Percentiles rank a stretch among this genome's conserved stretches.
Conservation (phyloP, 1,139 yeast genomes). For the Kluyveromyces sp. region DNA sequence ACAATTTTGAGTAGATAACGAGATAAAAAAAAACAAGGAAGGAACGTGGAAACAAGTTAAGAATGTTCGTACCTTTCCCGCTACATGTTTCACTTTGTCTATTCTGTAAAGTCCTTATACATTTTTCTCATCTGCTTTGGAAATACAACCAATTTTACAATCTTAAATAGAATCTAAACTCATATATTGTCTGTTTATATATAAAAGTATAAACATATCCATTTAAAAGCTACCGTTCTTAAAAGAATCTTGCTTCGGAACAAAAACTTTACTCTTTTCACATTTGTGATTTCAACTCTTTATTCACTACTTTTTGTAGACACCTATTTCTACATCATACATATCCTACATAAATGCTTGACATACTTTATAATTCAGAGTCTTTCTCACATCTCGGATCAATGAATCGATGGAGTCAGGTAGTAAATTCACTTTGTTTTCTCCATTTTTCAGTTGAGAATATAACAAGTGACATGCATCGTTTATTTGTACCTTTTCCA, state of each 20-base stretch:
- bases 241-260: too few species aligned
- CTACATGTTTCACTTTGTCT: too few species aligned
- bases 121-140: not conserved
- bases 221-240: too few species aligned
- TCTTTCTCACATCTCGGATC: conserved; percentile 17
- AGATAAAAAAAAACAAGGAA: too few species aligned
- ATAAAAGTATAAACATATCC: conserved; percentile 3
- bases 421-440: conserved; percentile 4
- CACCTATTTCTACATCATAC: not conserved
- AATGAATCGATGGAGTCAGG: conserved; percentile 16
- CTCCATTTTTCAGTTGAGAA: conserved; percentile 8
- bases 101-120: too few species aligned
- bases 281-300: too few species aligned
- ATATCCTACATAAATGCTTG: conserved; percentile 23
- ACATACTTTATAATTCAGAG: conserved; percentile 24
- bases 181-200: not conserved
- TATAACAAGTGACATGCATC: conserved; percentile 9
- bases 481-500: conserved; percentile 11
- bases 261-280: too few species aligned
- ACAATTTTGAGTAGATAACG: too few species aligned
- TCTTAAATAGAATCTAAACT: not conserved
- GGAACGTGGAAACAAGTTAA: too few species aligned
- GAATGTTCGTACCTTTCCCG: too few species aligned
- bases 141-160: not conserved
- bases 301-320: not conserved